Evolutionary conservation across 352 stramenopile genomes (phyloP), one percentile per base, ranked within the genome.

Genomic region (Phytophthora vignae): DNA sequence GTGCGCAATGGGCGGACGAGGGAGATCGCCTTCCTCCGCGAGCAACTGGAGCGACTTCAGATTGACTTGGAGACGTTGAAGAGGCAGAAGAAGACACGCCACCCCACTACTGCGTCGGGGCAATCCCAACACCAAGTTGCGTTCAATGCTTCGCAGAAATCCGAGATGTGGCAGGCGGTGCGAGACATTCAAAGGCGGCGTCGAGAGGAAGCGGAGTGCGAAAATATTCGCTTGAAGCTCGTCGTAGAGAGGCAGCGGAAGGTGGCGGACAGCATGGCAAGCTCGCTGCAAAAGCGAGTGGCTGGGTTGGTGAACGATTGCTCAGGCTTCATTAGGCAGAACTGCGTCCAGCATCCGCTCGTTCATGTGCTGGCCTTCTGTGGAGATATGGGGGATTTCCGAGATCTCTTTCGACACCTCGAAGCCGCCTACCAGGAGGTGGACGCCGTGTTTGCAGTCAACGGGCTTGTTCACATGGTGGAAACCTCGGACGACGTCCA

Each of bases 151-250:
- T 27, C 22, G 22, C 22, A 21, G 22, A 60, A 60, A 17, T 53
- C 66, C 9, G 64, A 31, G 15, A 55, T 69, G 60, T 74, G 67
- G 67, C 67, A 74, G 21, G 50, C 59, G 17, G 67, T 79, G 8
- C 46, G 46, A 25, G 49, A 60, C 14, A 63, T 63, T 0, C 81
- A 86, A 52, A 71, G 64, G 1, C 61, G 67, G 1, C 73, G 78
- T 10, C 69, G 69, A 1, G 63, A 82, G 44, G 63, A 77, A 25
- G 55, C 73, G 8, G 76, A 85, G 64, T 59, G 60, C 11, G 77
- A 83, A 44, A 84, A 86, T 49, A 70, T 79, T n/a, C 69, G 72
- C 7, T 57, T 88, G 36, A 79, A 78, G 33, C 52, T 73, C n/a
- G 72, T 82, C 46, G 60, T 83, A 1, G 78, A 86, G 55, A 67